A percentile compares a stretch with the other conserved stretches of the same genome.
phyloP scores from a whole-genome alignment of 352 stramenopile genomes.

The Pseudoperonospora humuli region DNA sequence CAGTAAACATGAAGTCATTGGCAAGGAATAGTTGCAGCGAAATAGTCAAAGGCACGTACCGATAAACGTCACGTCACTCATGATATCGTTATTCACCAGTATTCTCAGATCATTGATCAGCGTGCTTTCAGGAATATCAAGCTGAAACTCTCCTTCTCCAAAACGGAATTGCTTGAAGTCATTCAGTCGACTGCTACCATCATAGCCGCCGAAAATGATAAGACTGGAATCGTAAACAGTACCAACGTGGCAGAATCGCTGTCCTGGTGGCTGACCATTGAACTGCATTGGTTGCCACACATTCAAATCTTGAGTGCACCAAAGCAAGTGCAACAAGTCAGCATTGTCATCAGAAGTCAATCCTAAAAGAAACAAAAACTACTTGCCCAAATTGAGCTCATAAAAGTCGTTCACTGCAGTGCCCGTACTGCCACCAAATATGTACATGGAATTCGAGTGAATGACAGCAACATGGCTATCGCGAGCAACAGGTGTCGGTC shows the following conservation, averaged over 20 bases:
- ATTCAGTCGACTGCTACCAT: conserved; percentile 91
- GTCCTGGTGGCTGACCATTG: conserved; percentile 74
- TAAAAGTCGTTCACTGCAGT: conserved; percentile 98
- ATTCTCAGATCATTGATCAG: conserved; percentile 63
- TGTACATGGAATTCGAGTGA: conserved; percentile 91
- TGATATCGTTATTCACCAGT: conserved; percentile 79
- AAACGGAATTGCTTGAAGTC: conserved; percentile 92
- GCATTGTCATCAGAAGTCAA: background rate
- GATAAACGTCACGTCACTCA: conserved; percentile 86
- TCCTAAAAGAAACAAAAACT: background rate
- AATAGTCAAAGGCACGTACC: conserved; percentile 26
- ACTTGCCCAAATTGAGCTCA: conserved; percentile 83
- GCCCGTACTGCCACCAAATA: conserved; percentile 93
- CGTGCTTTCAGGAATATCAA: conserved; percentile 82
- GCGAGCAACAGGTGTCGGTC: conserved; percentile 87
- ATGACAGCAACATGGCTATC: conserved; percentile 95
- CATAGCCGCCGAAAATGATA: conserved; percentile 95
- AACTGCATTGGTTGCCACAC: conserved; percentile 70
- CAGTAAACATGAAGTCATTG: background rate
- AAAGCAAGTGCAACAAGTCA: background rate
- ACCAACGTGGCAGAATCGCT: conserved; percentile 96
- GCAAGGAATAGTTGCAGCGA: background rate
- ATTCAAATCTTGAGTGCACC: conserved; percentile 36
- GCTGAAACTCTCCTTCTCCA: conserved; percentile 64
- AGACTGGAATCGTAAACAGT: conserved; percentile 89